Base-by-base conservation (phyloP, 225 moss, liverwort and hornwort species). In the Polytrichum formosum region DNA sequence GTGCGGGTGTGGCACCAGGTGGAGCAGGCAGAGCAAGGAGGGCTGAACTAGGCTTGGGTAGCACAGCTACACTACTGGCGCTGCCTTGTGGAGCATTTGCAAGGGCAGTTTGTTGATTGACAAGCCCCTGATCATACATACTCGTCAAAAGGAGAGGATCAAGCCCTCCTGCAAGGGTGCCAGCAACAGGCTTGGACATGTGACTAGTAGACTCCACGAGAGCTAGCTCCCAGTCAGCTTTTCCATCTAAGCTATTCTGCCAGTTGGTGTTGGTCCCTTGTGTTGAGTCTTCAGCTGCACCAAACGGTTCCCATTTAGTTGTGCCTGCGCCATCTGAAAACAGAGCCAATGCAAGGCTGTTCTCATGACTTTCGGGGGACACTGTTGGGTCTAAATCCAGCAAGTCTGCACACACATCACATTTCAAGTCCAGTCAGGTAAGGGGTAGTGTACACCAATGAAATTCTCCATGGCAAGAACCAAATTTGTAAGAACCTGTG, bases 61-160 rank as follows among this genome's bases (percentile, higher is more conserved):
- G 20, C 20, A 70, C 7, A 16, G 81, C 86, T 1, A 86, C 90
- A 74, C 90, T 90, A 61, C 90, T 90, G 64, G 86, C 90, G 72
- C 90, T 90, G 27, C 90, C 90, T 6, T 77, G 69, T 20, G 82
- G 74, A 54, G 82, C 23, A 35, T 28, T 58, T 10, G 79, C 77
- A 19, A 67, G 27, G 26, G 67, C 77, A 28, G 56, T 70, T 8
- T 78, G 73, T 5, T 73, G 73, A 65, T 54, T 54, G 28, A 79
- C 90, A 20, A 71, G 71, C 7, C 81, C 90, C 70, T 90, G 90
- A 25, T 87, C 87, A 62, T 90, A 90, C 90, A 90, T 90, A 64
- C 90, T 90, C 18, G 82, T 82, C 64, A 90, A 68, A 18, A 90
- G 82, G 5, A 90, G 84, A 25, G 84, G 84, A 72, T 87, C 84